Evolutionary conservation across 768 basidiomycete species (phyloP), one percentile per base, ranked within the genome.

Genomic region (Strobilomyces confusus): DNA sequence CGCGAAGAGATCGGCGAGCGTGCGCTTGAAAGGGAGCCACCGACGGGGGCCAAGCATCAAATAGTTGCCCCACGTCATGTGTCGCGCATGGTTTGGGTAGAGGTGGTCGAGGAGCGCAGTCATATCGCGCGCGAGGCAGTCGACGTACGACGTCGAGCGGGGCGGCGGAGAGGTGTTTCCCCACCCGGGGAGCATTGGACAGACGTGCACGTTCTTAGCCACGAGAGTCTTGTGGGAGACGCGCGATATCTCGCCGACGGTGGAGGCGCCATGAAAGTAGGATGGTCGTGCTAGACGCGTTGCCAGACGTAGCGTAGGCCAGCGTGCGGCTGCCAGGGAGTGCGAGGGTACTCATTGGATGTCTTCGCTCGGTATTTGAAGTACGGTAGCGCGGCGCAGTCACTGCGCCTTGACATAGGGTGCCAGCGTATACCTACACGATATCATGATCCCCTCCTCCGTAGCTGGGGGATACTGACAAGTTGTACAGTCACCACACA

Each of bases 141-240:
- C 65, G 45, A 75, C 62, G 59, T 77, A 83, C 2, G 74, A 59
- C 0, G 63, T 52, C 9, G 64, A 52, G 8, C 68, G 55, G 4
- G 62, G 63, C 6, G 74, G 63, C 1, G 78, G 73, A 0, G 80
- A 79, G 6, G 82, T 77, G 42, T 72, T 72, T 3, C 82, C 82
- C 81, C 82, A 83, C 2, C 80, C 82, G 20, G 80, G 77, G 30
- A 84, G 75, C 11, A 81, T 79, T 3, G 81, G 81, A 12, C 75
- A 71, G 37, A 84, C 61, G 59, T 80, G 81, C 5, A 78, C 64
- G 41, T 73, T 60, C 56, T 72, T 76, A 14, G 75, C 69, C 11
- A 69, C 32, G 51, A 80, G 59, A 25, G 65, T n/a, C n/a, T n/a
- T 58, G 14, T 63, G 69, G 3, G 75, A 70, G 9, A 69, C 58